Percentiles rank a stretch among this genome's conserved stretches.
Conservation (phyloP, 352 stramenopile genomes). For the Globisporangium okanoganense region DNA sequence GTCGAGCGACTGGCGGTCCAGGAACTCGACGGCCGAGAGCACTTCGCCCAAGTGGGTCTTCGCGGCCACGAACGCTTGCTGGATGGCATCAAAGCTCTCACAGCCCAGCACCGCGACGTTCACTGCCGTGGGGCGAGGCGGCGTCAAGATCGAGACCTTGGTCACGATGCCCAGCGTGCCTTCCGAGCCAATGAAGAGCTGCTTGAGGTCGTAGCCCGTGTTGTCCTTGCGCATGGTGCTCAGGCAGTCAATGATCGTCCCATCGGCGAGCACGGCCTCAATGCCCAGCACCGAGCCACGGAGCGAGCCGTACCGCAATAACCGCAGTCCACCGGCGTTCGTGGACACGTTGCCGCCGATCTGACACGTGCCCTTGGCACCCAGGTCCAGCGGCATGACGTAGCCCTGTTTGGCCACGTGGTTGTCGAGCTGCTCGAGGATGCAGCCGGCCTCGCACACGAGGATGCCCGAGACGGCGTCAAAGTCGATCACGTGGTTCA, state of each 20-base stretch:
- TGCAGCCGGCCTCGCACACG: constrained; percentile 89
- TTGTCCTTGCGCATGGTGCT: constrained; percentile 96
- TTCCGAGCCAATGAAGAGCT: constrained; percentile 96
- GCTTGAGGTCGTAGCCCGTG: constrained; percentile 96
- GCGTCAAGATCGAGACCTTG: constrained; percentile 82
- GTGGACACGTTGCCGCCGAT: constrained; percentile 96
- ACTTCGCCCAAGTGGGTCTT: constrained; percentile 91
- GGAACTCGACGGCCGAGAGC: constrained; percentile 96
- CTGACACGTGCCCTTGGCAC: constrained; percentile 94
- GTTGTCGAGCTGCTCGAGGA: constrained; percentile 93
- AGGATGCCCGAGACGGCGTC: constrained; percentile 85
- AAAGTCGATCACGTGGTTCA: constrained; percentile 91
- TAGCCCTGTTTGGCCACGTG: constrained; percentile 78
- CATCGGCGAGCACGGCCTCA: constrained; percentile 93
- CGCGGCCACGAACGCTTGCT: constrained; percentile 75
- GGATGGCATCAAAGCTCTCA: constrained; percentile 81
- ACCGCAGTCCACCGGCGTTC: constrained; percentile 94
- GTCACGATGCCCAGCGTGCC: constrained; percentile 98
- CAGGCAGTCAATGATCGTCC: constrained; percentile 88
- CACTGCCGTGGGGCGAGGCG: constrained; percentile 60
- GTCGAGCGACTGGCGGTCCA: constrained; percentile 89
- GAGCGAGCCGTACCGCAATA: constrained; percentile 93
- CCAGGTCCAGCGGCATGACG: constrained; percentile 95
- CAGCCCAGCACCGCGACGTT: constrained; percentile 92
- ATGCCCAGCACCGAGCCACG: constrained; percentile 93